These are phyloP conservation scores for Pilaira anomala DNA, from an alignment of 192 early-diverging fungal species.

Conservation along the genomic window DNA sequence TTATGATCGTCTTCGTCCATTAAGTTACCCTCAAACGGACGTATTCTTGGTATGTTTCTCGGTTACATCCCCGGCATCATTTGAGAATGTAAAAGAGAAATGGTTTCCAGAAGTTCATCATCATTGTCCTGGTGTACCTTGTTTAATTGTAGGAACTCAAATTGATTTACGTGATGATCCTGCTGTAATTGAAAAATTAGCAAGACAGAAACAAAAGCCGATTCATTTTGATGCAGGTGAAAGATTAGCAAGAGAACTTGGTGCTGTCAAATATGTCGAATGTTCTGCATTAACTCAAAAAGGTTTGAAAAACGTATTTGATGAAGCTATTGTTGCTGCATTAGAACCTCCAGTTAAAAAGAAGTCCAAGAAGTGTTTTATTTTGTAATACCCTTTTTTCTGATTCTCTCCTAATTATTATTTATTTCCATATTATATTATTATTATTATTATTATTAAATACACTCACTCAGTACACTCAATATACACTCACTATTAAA, in stretches of 20 bases:
- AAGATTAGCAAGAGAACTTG: slow-evolving; percentile 76
- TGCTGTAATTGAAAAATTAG: slow-evolving; percentile 74
- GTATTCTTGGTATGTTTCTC: slow-evolving; percentile 95
- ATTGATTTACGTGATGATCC: slow-evolving; percentile 88
- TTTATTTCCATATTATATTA: not conserved
- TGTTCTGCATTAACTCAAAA: slow-evolving; percentile 90
- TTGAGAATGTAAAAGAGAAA: slow-evolving; percentile 94
- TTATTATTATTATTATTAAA: not conserved
- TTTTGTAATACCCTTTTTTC: slow-evolving; percentile 57
- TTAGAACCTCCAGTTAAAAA: slow-evolving; percentile 82
- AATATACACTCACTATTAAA: too few species aligned
- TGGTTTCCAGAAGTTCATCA: slow-evolving; percentile 97
- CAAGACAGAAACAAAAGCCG: slow-evolving; percentile 78
- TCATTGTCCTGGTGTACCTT: slow-evolving; percentile 94
- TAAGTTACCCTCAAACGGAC: slow-evolving; percentile 95
- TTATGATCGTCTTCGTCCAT: slow-evolving; percentile 89
- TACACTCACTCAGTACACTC: not conserved
- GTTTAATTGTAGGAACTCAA: slow-evolving; percentile 88
- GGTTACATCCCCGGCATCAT: slow-evolving; percentile 86
- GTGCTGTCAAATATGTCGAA: slow-evolving; percentile 91
- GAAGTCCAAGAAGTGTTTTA: slow-evolving; percentile 76
- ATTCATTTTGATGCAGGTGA: slow-evolving; percentile 79
- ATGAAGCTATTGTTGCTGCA: slow-evolving; percentile 97
- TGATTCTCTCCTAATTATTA: not conserved
- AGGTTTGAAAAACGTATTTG: slow-evolving; percentile 90